Evolutionary conservation across 148 eudicot species (phyloP).

Genomic region (Dianthus caryophyllus): DNA sequence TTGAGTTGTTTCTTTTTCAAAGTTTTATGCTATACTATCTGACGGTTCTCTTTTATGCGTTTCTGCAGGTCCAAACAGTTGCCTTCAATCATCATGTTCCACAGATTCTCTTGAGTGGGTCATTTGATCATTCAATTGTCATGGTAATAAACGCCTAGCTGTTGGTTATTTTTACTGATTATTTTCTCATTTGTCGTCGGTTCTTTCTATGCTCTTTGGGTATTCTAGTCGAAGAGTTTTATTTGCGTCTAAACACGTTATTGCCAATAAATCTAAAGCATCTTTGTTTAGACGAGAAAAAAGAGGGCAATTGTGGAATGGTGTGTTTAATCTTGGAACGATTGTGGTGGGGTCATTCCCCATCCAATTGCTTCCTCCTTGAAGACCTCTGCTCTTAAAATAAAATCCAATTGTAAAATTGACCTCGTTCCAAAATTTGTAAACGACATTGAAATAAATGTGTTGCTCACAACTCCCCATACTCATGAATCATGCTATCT

Average conservation of each 20-base stretch:
- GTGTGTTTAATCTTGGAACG: neutral
- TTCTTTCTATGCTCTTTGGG: neutral
- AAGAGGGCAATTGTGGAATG: neutral
- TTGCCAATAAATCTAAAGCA: neutral
- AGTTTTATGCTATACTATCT: neutral
- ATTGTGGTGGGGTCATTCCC: neutral
- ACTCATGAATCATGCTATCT: neutral
- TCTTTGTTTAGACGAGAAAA: neutral
- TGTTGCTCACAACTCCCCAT: neutral
- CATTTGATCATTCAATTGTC: slow-evolving; percentile 90
- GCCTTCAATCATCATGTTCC: slow-evolving; percentile 85
- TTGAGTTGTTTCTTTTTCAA: neutral
- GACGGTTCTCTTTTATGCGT: neutral
- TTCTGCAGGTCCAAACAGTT: slow-evolving; percentile 90
- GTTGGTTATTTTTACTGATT: neutral
- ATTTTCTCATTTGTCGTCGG: neutral
- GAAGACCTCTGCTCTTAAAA: neutral
- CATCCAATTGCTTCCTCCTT: neutral
- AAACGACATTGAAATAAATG: neutral
- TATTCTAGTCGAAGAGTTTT: neutral
- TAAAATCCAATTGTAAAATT: neutral
- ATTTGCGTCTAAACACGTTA: neutral
- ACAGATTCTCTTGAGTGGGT: slow-evolving; percentile 83
- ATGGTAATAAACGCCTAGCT: slow-evolving; percentile 48
- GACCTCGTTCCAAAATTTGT: neutral